Base-by-base conservation (phyloP, 192 early-diverging fungal genomes). In the Cetraspora pellucida region DNA sequence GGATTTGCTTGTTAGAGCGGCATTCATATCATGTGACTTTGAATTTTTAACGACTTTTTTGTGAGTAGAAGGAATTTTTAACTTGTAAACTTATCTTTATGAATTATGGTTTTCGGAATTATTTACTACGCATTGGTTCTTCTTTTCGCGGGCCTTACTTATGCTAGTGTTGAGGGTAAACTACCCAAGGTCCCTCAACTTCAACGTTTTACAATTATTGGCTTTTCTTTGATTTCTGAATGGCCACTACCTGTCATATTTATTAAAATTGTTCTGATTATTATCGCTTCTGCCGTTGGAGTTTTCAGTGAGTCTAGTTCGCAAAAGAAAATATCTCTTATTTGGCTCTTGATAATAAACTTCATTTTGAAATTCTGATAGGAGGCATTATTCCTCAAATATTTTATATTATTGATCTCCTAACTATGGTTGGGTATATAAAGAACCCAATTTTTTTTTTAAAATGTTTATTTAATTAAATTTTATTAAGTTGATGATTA, bases 341-440 rank as follows among this genome's bases (percentile, higher is more conserved):
- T 37, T 37, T 37, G 37, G 37, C 37, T 37, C 37, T 37, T 37
- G 7, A 37, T 37, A 37, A 37, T 37, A 37, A 37, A 7, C 7
- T 37, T 37, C 7, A 37, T 37, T 37, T 0, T 37, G 37, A 37
- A 37, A 37, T 37, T 37, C 7, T 37, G 0, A 28, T 37, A 69
- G 66, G 45, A 49, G 46, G 44, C 14, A 25, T 44, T 44, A 47
- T 69, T 25, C 46, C 66, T 11, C 66, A 69, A 14, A 21, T 49
- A n/a, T 69, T 69, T 69, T 69, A 47, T 23, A 49, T 69, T 44
- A 23, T 69, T 27, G 66, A 69, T 49, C n/a, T 69, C 66, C 14
- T 69, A 49, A 45, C 28, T 44, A 69, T 69, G 66, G 44, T 69
- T 69, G 66, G 66, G 31, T 61, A 28, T 61, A 28, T 61, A 28